Evolutionary conservation across 257 asterid species (phyloP).

Genomic region (Ligustrum vulgare): DNA sequence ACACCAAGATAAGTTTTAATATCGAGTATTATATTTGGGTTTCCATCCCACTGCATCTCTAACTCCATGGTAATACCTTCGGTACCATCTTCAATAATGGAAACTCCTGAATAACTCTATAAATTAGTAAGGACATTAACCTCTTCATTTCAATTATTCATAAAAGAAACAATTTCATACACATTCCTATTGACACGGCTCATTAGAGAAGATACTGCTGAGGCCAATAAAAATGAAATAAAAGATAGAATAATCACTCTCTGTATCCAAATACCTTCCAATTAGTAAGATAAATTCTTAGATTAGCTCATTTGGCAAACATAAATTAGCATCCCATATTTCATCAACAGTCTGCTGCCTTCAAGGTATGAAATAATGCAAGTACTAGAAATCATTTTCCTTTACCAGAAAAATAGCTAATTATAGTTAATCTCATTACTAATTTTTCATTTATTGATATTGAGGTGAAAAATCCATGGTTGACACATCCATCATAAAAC

Average conservation of each 20-base stretch:
- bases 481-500: conserved; percentile 12
- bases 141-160: conserved; percentile 3
- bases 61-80: conserved; percentile 97
- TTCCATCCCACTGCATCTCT: conserved; percentile 99
- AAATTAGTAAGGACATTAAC: conserved; percentile 25
- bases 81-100: conserved; percentile 72
- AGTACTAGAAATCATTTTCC: conserved; percentile 15
- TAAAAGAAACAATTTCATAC: conserved; percentile 9
- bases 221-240: conserved; percentile 5
- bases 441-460: neutral
- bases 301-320: conserved; percentile 16
- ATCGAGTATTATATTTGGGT: conserved; percentile 88
- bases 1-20: conserved; percentile 96
- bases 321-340: conserved; percentile 12
- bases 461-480: neutral
- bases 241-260: conserved; percentile 8
- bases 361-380: neutral
- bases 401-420: conserved; percentile 7
- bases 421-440: neutral
- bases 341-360: neutral
- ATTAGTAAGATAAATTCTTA: conserved; percentile 17
- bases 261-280: conserved; percentile 6
- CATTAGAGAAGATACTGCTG: conserved; percentile 13
- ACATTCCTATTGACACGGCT: neutral
- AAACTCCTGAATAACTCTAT: conserved; percentile 57